Evolutionary conservation across 2,329 filamentous ascomycete genomes (phyloP).

Genomic region (Beauveria sp.): DNA sequence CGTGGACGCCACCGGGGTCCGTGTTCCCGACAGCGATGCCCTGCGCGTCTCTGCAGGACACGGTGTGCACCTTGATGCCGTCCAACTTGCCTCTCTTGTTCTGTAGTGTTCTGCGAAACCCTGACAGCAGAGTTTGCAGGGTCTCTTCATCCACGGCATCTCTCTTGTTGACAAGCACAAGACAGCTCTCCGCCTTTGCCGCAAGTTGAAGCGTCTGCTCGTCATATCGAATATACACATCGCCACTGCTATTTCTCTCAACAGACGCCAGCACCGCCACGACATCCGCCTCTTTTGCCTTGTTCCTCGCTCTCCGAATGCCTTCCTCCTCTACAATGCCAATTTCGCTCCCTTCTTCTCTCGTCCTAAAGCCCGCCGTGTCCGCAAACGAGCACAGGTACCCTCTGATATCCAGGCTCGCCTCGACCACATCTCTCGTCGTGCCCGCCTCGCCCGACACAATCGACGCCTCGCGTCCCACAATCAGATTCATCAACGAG

Average conservation of each 20-base stretch:
- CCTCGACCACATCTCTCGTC: conserved; percentile 88
- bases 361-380: conserved; percentile 74
- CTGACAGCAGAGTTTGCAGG: conserved; percentile 30
- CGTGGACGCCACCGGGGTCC: conserved; percentile 60
- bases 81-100: conserved; percentile 18
- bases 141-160: conserved; percentile 36
- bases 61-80: conserved; percentile 34
- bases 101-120: conserved; percentile 27
- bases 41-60: conserved; percentile 64
- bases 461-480: conserved; percentile 89
- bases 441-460: conserved; percentile 90
- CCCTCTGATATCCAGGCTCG: conserved; percentile 78
- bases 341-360: conserved; percentile 32
- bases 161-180: conserved; percentile 57
- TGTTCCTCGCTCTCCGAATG: conserved; percentile 75
- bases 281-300: conserved; percentile 76
- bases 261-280: conserved; percentile 75
- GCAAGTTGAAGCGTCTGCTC: conserved; percentile 48
- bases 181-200: conserved; percentile 35
- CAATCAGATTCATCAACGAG: conserved; percentile 81
- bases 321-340: conserved; percentile 81
- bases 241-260: conserved; percentile 37
- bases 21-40: conserved; percentile 14
- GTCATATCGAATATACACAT: conserved; percentile 42
- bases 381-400: conserved; percentile 93